phyloP scores from a whole-genome alignment of 2,329 filamentous ascomycete genomes.

The Phoma sp. region DNA sequence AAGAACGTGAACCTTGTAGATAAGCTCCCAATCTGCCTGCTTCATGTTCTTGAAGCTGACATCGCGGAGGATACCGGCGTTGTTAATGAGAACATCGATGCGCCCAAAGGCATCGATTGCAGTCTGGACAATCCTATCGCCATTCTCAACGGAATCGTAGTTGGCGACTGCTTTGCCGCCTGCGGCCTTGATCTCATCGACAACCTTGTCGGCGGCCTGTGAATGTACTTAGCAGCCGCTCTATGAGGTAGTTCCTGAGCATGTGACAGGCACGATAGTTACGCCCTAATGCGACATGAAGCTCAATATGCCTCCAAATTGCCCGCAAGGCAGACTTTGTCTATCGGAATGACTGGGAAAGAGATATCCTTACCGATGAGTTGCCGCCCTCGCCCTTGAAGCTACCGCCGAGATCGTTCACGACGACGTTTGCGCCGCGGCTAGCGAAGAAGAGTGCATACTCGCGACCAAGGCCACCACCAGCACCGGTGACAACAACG shows the following conservation, averaged over 20 bases:
- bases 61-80: conserved; percentile 93
- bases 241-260: neutral
- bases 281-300: neutral
- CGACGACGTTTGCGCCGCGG: conserved; percentile 90
- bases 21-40: conserved; percentile 94
- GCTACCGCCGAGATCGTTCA: conserved; percentile 93
- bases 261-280: conserved; percentile 1
- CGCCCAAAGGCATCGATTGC: conserved; percentile 82
- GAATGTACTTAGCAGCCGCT: conserved; percentile 17
- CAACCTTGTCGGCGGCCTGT: conserved; percentile 81
- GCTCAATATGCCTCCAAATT: neutral
- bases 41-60: conserved; percentile 99
- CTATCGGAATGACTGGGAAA: no score
- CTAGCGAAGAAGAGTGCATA: conserved; percentile 91
- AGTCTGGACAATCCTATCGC: conserved; percentile 91
- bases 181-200: conserved; percentile 80
- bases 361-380: conserved; percentile 69
- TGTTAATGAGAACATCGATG: conserved; percentile 96
- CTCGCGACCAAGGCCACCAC: conserved; percentile 79
- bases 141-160: conserved; percentile 93
- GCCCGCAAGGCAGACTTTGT: neutral
- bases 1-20: conserved; percentile 89
- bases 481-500: conserved; percentile 85
- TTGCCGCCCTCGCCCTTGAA: conserved; percentile 92
- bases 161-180: conserved; percentile 97